These are phyloP conservation scores for Phytopythium oedochilum DNA, from an alignment of 352 stramenopile genomes.

Conservation along the genomic window DNA sequence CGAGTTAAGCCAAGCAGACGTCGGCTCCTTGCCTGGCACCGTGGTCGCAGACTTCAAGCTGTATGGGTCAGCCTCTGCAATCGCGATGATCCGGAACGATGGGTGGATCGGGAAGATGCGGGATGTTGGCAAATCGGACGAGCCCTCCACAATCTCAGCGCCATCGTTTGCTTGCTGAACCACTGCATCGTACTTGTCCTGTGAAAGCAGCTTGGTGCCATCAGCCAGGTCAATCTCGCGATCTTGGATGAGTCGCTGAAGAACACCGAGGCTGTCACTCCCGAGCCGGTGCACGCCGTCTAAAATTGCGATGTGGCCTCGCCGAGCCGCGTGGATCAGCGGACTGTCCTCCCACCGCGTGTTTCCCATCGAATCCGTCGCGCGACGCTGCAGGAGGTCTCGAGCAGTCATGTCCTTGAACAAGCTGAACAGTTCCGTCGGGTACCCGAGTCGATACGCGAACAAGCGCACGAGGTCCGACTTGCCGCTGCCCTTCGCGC, in stretches of 20 bases:
- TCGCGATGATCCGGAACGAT: conserved; percentile 86
- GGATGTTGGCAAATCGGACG: conserved; percentile 3
- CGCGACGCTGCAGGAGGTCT: conserved; percentile 89
- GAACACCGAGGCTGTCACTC: conserved; percentile 84
- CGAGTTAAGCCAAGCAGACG: conserved; percentile 62
- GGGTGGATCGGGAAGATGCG: conserved; percentile 77
- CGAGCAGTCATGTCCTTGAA: conserved; percentile 93
- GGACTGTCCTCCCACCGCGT: conserved; percentile 92
- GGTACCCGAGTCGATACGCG: conserved; percentile 72
- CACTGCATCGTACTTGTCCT: conserved; percentile 56
- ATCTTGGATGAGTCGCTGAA: conserved; percentile 87
- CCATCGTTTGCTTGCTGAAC: conserved; percentile 11
- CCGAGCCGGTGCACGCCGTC: conserved; percentile 93
- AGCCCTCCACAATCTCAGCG: conserved; percentile 10
- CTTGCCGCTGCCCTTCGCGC: conserved; percentile 82
- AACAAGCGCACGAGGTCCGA: conserved; percentile 66
- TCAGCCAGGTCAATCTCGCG: conserved; percentile 88
- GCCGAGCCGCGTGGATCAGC: conserved; percentile 83
- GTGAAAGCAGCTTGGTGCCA: conserved; percentile 73
- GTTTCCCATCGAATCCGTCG: conserved; percentile 82
- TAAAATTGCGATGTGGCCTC: conserved; percentile 84
- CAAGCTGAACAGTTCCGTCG: conserved; percentile 88
- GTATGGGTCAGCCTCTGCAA: conserved; percentile 57
- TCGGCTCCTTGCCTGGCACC: conserved; percentile 35
- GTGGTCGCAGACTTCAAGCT: conserved; percentile 22